Evolutionary conservation across 2,329 filamentous ascomycete genomes (phyloP), one percentile per base, ranked within the genome.

Genomic region (Colletotrichum eleusines): DNA sequence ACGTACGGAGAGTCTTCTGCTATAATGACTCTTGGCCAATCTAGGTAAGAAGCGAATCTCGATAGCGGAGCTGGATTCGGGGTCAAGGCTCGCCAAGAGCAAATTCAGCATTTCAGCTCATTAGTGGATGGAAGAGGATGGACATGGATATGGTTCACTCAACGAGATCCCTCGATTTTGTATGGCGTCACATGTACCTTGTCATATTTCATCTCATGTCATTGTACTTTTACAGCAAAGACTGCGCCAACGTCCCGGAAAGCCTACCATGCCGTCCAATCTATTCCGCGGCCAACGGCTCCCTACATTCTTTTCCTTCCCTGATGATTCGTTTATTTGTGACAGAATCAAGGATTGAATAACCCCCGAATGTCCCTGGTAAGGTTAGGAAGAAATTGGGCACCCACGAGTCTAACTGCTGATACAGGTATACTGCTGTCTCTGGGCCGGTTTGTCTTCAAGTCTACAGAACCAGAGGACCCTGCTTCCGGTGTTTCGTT

Each of bases 311-410:
- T 23, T 55, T n/a, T 61, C n/a, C 40, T 38, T 20, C 20, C 50
- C n/a, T 35, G 20, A 3, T 5, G 7, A 20, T 9, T 61, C 9
- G 33, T 70, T 33, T 28, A 16, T 11, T 18, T 44, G 42, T 5
- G 8, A 57, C 55, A 57, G 20, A 26, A 42, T 66, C 40, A 55
- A 40, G 61, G 5, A 31, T 50, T 57, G 66, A 20, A 23, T 28
- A 51, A 8, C 14, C 31, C 18, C 16, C 11, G 46, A 51, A n/a
- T 14, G 4, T 28, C 20, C 5, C 33, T 20, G 26, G 26, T 7
- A 6, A 31, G 28, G 20, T 35, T 44, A n/a, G 28, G 31, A 54
- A 33, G 8, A 23, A 11, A 9, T 7, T 20, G 33, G 38, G 3
- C 20, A 51, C 18, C 38, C 14, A n/a, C 20, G 3, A n/a, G 12